Base-by-base conservation (phyloP, 768 basidiomycete genomes). In the Phylloporus sp. region DNA sequence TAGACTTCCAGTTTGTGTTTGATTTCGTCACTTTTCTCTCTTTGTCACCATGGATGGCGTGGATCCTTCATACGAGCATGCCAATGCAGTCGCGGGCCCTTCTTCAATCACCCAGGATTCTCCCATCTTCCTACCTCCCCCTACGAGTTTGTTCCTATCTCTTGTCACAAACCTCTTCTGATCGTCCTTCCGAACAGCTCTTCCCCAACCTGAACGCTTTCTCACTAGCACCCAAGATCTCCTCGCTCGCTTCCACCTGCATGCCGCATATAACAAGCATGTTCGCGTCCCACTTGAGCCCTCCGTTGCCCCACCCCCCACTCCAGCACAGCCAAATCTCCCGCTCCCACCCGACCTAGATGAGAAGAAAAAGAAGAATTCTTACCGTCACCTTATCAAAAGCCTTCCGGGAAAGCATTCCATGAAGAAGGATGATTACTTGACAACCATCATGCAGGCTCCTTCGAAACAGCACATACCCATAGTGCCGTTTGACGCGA, bases 171-270 rank as follows among this genome's bases (percentile, higher is more conserved):
- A 29, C 20, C 42, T 52, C 47, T 32, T 51, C 51, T 59, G 54
- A 62, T 60, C 26, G 47, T 46, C 52, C 42, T 60, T 23, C 57
- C 61, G 54, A 64, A 58, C 45, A 63, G 63, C 47, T 40, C 47
- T 55, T 44, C 69, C 72, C 34, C 77, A 61, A 31, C 66, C 66
- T 12, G 66, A 58, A 43, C 58, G 75, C 24, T 74, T 79, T 66
- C 78, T 91, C 45, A 67, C 76, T 35, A 88, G 88, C 70, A 90
- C 90, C 1, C 81, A 91, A 62, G 89, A 91, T 70, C 81, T 91
- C 46, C 76, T 91, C 50, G 73, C 79, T 40, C 83, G 84, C 54
- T 88, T 91, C 60, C 73, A 79, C 45, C 80, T 91, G 26, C 76
- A 83, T 45, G 59, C 82, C 10, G 82, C 86, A n/a, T 91, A 91